Evolutionary conservation across 148 eudicot species (phyloP).

Genomic region (Rhododendron williamsianum): DNA sequence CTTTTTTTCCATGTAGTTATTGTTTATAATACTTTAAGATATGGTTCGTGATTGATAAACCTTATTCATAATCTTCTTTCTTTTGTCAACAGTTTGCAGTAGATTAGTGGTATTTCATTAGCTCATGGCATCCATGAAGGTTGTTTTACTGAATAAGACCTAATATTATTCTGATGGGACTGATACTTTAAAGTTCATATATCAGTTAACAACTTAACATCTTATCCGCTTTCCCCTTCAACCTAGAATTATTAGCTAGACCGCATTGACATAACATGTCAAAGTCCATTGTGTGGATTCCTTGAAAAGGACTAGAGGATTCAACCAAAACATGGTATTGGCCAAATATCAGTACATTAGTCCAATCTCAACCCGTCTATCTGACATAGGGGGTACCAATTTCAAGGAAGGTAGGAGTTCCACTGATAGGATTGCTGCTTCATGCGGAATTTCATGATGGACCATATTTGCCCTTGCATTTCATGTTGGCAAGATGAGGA

Average conservation of each 20-base stretch:
- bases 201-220: not conserved
- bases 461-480: not conserved
- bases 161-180: not conserved
- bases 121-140: not conserved
- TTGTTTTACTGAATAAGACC: not conserved
- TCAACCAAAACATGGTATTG: not conserved
- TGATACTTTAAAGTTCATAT: not conserved
- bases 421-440: not conserved
- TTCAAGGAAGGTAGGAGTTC: not conserved
- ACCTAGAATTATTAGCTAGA: not conserved
- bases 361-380: not conserved
- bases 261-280: not conserved
- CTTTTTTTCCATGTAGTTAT: not conserved
- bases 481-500: not conserved
- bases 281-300: not conserved
- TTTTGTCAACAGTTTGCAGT: not conserved
- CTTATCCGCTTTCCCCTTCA: not conserved
- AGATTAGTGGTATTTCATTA: not conserved
- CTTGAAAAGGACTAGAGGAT: not conserved
- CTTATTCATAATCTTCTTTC: not conserved
- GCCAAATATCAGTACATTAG: not conserved
- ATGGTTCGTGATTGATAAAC: not conserved
- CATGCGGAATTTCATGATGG: not conserved
- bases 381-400: not conserved
- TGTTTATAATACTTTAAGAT: not conserved